Base-by-base conservation (phyloP, 805 yeast species). In the Suhomyces pyralidae region DNA sequence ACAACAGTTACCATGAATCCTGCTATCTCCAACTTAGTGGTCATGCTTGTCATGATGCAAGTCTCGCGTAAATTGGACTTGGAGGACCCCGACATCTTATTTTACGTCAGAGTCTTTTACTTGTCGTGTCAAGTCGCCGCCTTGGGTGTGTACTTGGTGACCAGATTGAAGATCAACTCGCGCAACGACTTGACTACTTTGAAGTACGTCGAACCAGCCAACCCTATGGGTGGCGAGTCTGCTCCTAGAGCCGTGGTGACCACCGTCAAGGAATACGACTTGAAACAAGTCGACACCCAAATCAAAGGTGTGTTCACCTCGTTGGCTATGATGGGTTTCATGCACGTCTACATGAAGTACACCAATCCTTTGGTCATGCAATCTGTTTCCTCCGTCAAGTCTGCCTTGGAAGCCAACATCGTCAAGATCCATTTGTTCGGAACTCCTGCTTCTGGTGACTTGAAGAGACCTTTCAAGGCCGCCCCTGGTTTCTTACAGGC, bases 11-110 rank as follows among this genome's bases (percentile, higher is more conserved):
- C 45, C 10, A 87, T 93, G 94, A 90, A 90, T 70, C 94, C 98
- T 45, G 96, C 96, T 60, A 76, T 92, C 60, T 74, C 90, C 59
- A 92, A 93, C 77, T 73, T 94, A 62, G 88, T 80, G 63, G 76
- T 94, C 81, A 93, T 92, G 97, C 85, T 92, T 68, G 88, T 83
- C 79, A 90, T 90, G 90, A 93, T 92, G 97, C 97, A 91, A 74
- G 88, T 91, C 58, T 84, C 97, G 58, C 89, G 90, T 72, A 84
- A 82, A 68, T 78, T 94, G 57, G 94, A 93, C 72, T 84, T 92
- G 72, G 97, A 93, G 70, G 82, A 92, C 73, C 93, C 96, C 45
- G 72, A 73, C 58, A 81, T 83, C 53, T 76, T 91, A 49, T 73
- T 86, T 68, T 86, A 83, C 68, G 92, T 90, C 51, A 84, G 99